Evolutionary conservation across 2,329 filamentous ascomycete genomes (phyloP).

Genomic region (Aspergillus sergii): DNA sequence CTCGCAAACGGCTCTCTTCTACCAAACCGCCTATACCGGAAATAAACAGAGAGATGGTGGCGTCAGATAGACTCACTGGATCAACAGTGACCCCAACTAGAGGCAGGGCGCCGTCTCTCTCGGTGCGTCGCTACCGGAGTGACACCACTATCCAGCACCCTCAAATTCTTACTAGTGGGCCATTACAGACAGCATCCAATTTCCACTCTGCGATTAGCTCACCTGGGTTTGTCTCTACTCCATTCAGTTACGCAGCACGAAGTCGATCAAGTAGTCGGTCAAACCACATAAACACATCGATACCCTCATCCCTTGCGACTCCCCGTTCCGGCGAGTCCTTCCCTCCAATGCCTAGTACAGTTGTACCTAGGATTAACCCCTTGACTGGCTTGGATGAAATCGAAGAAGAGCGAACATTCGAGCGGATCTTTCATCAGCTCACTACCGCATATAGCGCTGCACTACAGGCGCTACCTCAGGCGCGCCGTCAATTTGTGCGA

Average conservation of each 20-base stretch:
- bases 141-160: slow-evolving; percentile 55
- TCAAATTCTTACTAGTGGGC: slow-evolving; percentile 32
- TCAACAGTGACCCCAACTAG: slow-evolving; percentile 50
- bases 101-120: slow-evolving; percentile 43
- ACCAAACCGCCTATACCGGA: slow-evolving; percentile 33
- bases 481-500: slow-evolving; percentile 67
- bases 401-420: slow-evolving; percentile 80
- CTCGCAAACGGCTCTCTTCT: slow-evolving; percentile 30
- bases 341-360: slow-evolving; percentile 50
- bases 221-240: slow-evolving; percentile 33
- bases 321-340: slow-evolving; percentile 85
- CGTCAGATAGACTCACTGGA: slow-evolving; percentile 32
- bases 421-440: slow-evolving; percentile 77
- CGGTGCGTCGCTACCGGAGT: slow-evolving; percentile 51
- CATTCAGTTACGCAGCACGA: slow-evolving; percentile 38
- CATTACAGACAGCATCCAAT: slow-evolving; percentile 33
- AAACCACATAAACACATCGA: slow-evolving; percentile 53
- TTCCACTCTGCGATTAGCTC: slow-evolving; percentile 32
- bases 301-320: slow-evolving; percentile 58
- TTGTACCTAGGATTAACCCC: slow-evolving; percentile 53
- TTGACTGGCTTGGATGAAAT: slow-evolving; percentile 65
- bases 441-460: slow-evolving; percentile 74
- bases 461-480: slow-evolving; percentile 69
- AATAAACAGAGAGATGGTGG: slow-evolving; percentile 30
- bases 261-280: slow-evolving; percentile 56